Base-by-base conservation (phyloP, 2,329 filamentous ascomycete genomes). In the Aschersonia sp. region DNA sequence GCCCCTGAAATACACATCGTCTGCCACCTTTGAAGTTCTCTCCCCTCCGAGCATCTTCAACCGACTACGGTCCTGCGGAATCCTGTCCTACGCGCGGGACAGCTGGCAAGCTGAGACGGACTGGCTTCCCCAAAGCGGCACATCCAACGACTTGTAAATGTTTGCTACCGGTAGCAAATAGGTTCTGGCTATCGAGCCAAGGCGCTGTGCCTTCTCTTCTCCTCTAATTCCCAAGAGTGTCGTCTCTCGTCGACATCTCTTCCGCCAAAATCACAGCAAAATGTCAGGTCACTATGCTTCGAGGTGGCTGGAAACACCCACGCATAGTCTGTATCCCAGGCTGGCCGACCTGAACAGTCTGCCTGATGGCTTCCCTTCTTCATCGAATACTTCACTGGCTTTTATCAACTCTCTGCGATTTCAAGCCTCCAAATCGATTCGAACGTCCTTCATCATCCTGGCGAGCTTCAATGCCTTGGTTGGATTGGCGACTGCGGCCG, bases 361-460 rank as follows among this genome's bases (percentile, higher is more conserved):
- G 42, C 12, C 40, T 5, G 44, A 44, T 5, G 63, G 59, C 32
- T 64, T 64, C 47, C 51, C 53, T 32, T 62, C 60, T 49, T 56
- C 57, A 50, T 51, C 56, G 54, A 76, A 73, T 57, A 62, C 64
- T 32, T 69, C 71, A 5, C 66, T 67, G 40, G 61, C 67, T 40
- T 60, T 75, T 51, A 68, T 74, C 54, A 73, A 74, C 55, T 59
- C 75, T 52, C 66, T 78, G 53, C 68, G 65, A 50, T 74, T 77
- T 52, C 68, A 70, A 31, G 67, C 71, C 12, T 71, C 71, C 52
- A 78, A 72, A 56, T 80, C 77, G 35, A 68, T 80, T 55, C 70
- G 79, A 54, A 78, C 74, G 20, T 80, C 77, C 30, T 77, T 75
- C 43, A 73, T 82, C 48, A 77, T 81, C 51, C 67, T 82, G 48